Base-by-base conservation (phyloP, 1,284 basidiomycete species). In the Hemileia vastatrix region DNA sequence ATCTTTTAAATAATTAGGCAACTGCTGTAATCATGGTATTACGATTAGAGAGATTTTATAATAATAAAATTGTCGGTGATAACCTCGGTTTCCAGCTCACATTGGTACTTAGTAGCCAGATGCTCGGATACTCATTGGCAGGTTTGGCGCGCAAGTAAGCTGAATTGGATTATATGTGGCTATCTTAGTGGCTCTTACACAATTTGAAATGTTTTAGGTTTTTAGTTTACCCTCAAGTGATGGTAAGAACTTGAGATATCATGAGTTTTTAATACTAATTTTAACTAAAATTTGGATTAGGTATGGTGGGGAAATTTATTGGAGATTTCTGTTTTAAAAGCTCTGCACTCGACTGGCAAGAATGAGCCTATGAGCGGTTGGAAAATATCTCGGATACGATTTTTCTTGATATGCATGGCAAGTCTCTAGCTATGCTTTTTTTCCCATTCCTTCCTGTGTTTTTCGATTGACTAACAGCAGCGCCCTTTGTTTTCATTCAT, bases 101-200 rank as follows among this genome's bases (percentile, higher is more conserved):
- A 0, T 67, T 76, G 33, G 64, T 68, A 1, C 66, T 82, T 40
- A 78, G 78, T 11, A 79, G 78, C 0, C 80, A 81, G 65, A 70
- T 81, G 36, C 75, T 79, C 19, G 80, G 80, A 0, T 80, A 79
- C 68, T 79, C 79, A 4, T 72, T 79, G 3, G 80, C 80, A 8
- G 80, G 80, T 6, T 68, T 81, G 6, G 67, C 67, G 13, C 76
- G 80, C 15, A 43, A 52, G 59, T 61, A 27, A 4, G 43, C 49
- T 27, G 18, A 15, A 27, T 27, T 13, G 27, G 15, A 50, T 8
- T 3, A 24, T 8, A 15, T 15, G 4, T 13, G 27, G 21, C 15
- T 50, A 21, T 27, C 13, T 2, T 2, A 40, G 6, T n/a, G 11
- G 32, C 18, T 47, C 19, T 11, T 60, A 24, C 18, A 4, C 3